Base-by-base conservation (phyloP, 78 protist genomes). In the Creolimax fragrantissima region DNA sequence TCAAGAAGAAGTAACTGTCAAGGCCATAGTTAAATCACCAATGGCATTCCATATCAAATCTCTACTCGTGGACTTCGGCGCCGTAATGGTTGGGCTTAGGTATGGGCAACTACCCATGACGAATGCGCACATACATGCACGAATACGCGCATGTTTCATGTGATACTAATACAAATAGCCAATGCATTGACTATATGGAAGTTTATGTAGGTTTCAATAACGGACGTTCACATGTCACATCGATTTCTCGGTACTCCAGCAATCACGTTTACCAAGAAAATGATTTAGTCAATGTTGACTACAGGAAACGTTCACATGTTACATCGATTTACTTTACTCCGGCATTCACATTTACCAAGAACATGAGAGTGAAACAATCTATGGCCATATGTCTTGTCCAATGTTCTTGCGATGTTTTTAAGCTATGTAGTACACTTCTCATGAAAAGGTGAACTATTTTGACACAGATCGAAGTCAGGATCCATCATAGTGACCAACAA, bases 1-100 rank as follows among this genome's bases (percentile, higher is more conserved):
- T 43, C 95, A 92, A 35, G 94, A 36, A 17, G 74, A 58, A 58
- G 89, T 95, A 11, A 86, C 74, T 11, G 91, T 95, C 84, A 95
- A 95, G 45, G 97, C 97, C 7, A 36, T 47, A n/a, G 96, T 95
- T 32, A 41, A 42, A 85, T 37, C 36, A 41, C 89, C 95, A n/a
- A 37, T 86, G 45, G 92, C 93, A 32, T 94, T 95, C 86, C 91
- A 45, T 81, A 36, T 94, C 6, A 89, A 39, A n/a, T 88, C 93
- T 1, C 67, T 93, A 66, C 85, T 85, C 43, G 35, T 94, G 37
- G 95, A 94, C 35, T 93, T 95, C 32, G 95, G 94, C 35, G 5
- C 81, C 2, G 45, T 90, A 36, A 7, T 93, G 44, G 5, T 35
- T 24, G 86, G 74, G 39, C 11, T 17, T 17, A 58, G 39, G 39